A percentile compares a stretch with the other conserved stretches of the same genome.
These are phyloP conservation scores for Hyphodiscus sp. DNA, from an alignment of 2,329 filamentous ascomycete species.

Conservation along the genomic window DNA sequence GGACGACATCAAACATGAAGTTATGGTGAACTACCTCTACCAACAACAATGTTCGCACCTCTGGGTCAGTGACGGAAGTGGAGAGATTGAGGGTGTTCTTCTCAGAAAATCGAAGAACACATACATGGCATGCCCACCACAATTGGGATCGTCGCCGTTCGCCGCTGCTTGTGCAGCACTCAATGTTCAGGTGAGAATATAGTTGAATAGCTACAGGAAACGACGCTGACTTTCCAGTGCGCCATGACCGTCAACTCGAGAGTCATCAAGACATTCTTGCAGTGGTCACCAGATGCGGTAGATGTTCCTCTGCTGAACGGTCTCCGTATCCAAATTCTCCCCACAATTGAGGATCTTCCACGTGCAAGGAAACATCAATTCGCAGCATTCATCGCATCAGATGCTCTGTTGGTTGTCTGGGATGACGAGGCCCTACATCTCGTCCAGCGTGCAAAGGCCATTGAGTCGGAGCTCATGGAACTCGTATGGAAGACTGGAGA, in stretches of 20 bases:
- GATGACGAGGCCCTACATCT: constrained; percentile 72
- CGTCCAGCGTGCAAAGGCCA: constrained; percentile 60
- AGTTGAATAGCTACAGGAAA: not conserved
- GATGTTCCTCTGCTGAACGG: constrained; percentile 73
- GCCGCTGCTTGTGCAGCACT: constrained; percentile 59
- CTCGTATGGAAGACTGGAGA: constrained; percentile 63
- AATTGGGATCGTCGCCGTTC: constrained; percentile 55
- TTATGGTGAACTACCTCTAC: constrained; percentile 79
- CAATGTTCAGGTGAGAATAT: constrained; percentile 57
- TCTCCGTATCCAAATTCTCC: constrained; percentile 69
- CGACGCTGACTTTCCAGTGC: constrained; percentile 37
- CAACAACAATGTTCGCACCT: constrained; percentile 70
- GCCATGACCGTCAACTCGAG: constrained; percentile 77
- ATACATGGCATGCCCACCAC: constrained; percentile 68
- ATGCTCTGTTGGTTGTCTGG: constrained; percentile 71
- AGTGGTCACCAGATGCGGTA: constrained; percentile 65
- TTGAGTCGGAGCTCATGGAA: constrained; percentile 72
- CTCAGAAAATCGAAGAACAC: constrained; percentile 60
- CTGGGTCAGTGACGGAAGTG: constrained; percentile 66
- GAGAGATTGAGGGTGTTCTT: constrained; percentile 65
- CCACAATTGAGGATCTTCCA: constrained; percentile 63
- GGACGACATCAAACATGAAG: constrained; percentile 72
- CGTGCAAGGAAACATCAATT: constrained; percentile 72
- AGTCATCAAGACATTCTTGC: constrained; percentile 71
- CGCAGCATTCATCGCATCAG: constrained; percentile 68